Evolutionary conservation across 176 grass and related monocot genomes (phyloP).

Genomic region (Triticum timopheevii): DNA sequence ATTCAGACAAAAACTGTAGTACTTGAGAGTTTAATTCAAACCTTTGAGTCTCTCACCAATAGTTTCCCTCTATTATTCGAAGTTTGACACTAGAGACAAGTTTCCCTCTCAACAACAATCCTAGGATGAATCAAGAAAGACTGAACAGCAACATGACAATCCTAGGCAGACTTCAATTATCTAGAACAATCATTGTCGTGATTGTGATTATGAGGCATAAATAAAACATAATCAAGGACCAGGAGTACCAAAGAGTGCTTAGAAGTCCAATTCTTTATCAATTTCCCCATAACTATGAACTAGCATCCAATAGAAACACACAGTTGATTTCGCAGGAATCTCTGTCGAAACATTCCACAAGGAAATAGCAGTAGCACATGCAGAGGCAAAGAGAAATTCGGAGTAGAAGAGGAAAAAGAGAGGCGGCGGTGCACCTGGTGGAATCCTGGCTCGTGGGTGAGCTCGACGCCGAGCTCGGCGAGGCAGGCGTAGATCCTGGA

Average conservation of each 20-base stretch:
- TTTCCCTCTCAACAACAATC: not conserved
- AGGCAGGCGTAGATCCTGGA: slow-evolving; percentile 78
- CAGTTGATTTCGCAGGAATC: not conserved
- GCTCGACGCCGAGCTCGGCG: slow-evolving; percentile 80
- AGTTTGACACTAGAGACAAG: not conserved
- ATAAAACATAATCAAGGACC: not conserved
- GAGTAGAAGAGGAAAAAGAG: not conserved
- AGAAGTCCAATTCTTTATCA: not conserved
- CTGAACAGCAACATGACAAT: not conserved
- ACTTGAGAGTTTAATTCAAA: not conserved
- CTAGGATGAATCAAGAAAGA: slow-evolving; percentile 14
- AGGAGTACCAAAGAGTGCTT: not conserved
- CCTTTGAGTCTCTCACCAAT: not conserved
- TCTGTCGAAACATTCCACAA: not conserved
- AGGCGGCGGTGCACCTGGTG: slow-evolving; percentile 64
- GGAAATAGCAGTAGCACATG: not conserved
- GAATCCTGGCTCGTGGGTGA: slow-evolving; percentile 86
- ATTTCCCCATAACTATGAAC: not conserved
- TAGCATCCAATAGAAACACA: not conserved
- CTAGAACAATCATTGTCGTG: not conserved
- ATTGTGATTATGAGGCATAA: not conserved
- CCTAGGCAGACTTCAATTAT: not conserved
- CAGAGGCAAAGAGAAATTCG: not conserved
- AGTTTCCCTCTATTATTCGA: not conserved
- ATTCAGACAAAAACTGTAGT: not conserved